Evolutionary conservation across 1,284 basidiomycete genomes (phyloP), one percentile per base, ranked within the genome.

Genomic region (Leccinum griseonigrum): DNA sequence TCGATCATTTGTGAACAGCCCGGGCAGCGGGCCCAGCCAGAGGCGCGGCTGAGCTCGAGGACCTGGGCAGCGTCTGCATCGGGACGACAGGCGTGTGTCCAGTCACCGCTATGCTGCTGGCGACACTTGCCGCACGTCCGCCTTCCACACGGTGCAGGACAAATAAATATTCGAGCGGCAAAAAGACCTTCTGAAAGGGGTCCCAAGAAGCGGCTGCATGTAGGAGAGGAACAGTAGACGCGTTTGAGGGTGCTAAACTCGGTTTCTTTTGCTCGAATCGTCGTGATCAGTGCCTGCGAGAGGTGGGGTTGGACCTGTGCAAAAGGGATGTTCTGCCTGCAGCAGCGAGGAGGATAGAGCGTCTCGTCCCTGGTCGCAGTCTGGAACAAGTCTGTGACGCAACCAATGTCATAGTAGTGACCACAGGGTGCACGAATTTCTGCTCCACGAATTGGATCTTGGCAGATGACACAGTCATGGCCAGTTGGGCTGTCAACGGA

Each of bases 301-400:
- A 82, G 64, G 58, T 74, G 67, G 2, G 57, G 65, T n/a, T 60
- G 67, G 40, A 79, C 74, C 28, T 65, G 58, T 7, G 57, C 43
- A 29, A 76, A 55, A 7, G 76, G 68, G 36, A 83, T 76, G 3
- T 61, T 64, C 18, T 69, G 67, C 29, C 74, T 67, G 65, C 81
- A 82, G 66, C 81, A 83, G 11, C 78, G 74, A 51, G 80, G 78
- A 7, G 81, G 81, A 64, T 74, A 80, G n/a, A 81, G 71, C 1
- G 75, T 67, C 61, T 81, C 79, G 57, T 81, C 80, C 14, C 68
- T 69, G 0, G 75, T 76, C 0, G 79, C 71, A 3, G 73, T 68
- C 38, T 75, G 65, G 63, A 80, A 76, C 36, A 82, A 75, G 28
- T 75, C 67, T 2, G 74, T 69, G 18, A 79, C 52, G 63, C 81